Conservation (phyloP, 1,139 yeast genomes). For the Pichia sp. region DNA sequence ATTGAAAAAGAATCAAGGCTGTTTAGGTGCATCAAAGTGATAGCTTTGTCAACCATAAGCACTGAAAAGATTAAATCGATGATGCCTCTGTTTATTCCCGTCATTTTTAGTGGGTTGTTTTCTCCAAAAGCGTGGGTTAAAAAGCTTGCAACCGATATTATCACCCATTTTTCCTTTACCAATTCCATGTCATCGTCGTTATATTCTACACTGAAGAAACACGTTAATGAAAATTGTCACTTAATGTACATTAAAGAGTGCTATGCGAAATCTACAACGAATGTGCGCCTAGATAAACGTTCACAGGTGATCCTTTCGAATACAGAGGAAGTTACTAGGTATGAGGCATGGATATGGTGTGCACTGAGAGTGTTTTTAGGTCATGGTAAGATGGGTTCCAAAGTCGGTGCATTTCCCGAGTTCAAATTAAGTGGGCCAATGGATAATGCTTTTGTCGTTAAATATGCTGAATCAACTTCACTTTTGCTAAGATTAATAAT, state of each 20-base stretch:
- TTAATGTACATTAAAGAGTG: conserved; percentile 34
- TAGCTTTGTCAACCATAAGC: conserved; percentile 54
- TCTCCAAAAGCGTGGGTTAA: conserved; percentile 71
- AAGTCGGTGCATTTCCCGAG: conserved; percentile 94
- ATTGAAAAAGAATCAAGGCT: conserved; percentile 57
- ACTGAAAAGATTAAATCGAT: conserved; percentile 37
- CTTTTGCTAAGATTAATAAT: conserved; percentile 71
- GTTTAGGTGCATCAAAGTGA: conserved; percentile 59
- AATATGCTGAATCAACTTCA: conserved; percentile 77
- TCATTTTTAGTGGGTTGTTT: conserved; percentile 54
- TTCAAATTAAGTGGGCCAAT: conserved; percentile 55
- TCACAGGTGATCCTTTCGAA: conserved; percentile 26
- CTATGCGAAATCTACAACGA: conserved; percentile 20
- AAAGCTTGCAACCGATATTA: conserved; percentile 77
- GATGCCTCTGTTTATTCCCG: conserved; percentile 52
- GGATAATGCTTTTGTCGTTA: conserved; percentile 69
- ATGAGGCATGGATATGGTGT: conserved; percentile 80
- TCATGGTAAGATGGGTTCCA: conserved; percentile 81
- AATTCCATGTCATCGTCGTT: conserved; percentile 46
- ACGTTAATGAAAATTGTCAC: conserved; percentile 59
- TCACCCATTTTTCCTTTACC: conserved; percentile 47
- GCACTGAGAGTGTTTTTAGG: conserved; percentile 79
- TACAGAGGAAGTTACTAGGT: conserved; percentile 44
- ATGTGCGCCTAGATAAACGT: conserved; percentile 24
- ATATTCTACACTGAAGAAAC: conserved; percentile 56